These are phyloP conservation scores for Tricholoma terreum DNA, from an alignment of 768 basidiomycete species.

Conservation along the genomic window DNA sequence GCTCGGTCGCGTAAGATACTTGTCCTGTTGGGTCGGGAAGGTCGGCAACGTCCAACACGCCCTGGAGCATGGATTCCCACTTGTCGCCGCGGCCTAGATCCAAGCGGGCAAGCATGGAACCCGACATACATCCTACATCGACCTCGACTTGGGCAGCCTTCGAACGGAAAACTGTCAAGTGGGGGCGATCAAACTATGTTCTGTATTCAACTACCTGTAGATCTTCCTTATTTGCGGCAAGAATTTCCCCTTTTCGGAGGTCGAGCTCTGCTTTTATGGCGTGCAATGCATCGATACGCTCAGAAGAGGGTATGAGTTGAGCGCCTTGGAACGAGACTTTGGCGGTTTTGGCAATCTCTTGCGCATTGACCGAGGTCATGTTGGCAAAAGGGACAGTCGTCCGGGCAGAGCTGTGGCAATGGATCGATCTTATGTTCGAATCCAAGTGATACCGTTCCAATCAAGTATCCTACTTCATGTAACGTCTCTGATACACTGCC, in stretches of 20 bases:
- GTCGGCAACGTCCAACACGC: slow-evolving; percentile 79
- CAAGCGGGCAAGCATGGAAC: slow-evolving; percentile 79
- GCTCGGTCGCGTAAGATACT: slow-evolving; percentile 84
- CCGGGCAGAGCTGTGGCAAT: no score
- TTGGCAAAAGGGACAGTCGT: background rate
- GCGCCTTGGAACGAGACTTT: slow-evolving; percentile 85
- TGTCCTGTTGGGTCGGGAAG: slow-evolving; percentile 86
- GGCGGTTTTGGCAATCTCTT: slow-evolving; percentile 71
- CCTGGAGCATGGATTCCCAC: slow-evolving; percentile 93
- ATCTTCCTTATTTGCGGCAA: slow-evolving; percentile 80
- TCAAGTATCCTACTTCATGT: no score
- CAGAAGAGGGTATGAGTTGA: slow-evolving; percentile 67
- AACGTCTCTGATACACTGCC: no score
- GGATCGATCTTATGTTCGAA: no score
- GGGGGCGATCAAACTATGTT: background rate
- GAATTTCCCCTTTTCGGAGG: slow-evolving; percentile 59
- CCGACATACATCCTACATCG: slow-evolving; percentile 79
- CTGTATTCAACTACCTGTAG: slow-evolving; percentile 51
- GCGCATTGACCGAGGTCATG: slow-evolving; percentile 31
- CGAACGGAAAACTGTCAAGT: slow-evolving; percentile 1
- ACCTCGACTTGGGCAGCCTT: slow-evolving; percentile 80
- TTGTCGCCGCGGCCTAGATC: slow-evolving; percentile 80
- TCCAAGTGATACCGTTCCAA: no score
- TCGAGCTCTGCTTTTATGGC: slow-evolving; percentile 68
- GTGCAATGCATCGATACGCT: slow-evolving; percentile 70